Evolutionary conservation across 495 filamentous ascomycete species (phyloP).

Genomic region (Penicillium arizonense): DNA sequence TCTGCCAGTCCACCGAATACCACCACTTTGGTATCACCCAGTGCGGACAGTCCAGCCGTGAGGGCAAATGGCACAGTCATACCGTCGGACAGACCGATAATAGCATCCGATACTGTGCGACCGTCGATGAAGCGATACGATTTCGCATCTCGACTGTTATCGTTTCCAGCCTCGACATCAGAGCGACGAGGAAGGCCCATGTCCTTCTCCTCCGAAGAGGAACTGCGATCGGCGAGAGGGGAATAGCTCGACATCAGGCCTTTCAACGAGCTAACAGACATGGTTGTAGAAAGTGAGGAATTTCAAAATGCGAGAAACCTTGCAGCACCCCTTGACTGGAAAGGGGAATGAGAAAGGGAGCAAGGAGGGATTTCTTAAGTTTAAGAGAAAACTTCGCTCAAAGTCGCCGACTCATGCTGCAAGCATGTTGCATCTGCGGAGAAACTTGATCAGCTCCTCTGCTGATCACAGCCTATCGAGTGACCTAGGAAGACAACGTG

Average conservation of each 20-base stretch:
- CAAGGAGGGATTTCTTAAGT: conserved; percentile 1
- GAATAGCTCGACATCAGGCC: conserved; percentile 40
- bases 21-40: conserved; percentile 54
- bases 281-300: conserved; percentile 8
- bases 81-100: conserved; percentile 60
- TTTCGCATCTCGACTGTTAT: conserved; percentile 4
- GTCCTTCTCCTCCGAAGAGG: conserved; percentile 37
- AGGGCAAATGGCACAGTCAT: conserved; percentile 62
- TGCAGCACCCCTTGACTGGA: conserved; percentile 4
- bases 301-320: not conserved
- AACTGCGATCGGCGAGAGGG: conserved; percentile 29
- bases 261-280: conserved; percentile 38
- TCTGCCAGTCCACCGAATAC: conserved; percentile 59
- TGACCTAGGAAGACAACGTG: conserved; percentile 33
- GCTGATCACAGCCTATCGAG: conserved; percentile 30
- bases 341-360: not conserved
- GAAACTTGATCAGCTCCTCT: conserved; percentile 16
- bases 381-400: not conserved
- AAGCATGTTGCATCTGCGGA: not conserved
- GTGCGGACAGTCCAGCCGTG: conserved; percentile 53
- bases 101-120: conserved; percentile 56
- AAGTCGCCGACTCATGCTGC: not conserved
- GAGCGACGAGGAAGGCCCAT: conserved; percentile 17
- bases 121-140: conserved; percentile 38
- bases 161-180: conserved; percentile 22